These are phyloP conservation scores for Tuber umbilicatum DNA, from an alignment of 495 filamentous ascomycete genomes.

Conservation along the genomic window DNA sequence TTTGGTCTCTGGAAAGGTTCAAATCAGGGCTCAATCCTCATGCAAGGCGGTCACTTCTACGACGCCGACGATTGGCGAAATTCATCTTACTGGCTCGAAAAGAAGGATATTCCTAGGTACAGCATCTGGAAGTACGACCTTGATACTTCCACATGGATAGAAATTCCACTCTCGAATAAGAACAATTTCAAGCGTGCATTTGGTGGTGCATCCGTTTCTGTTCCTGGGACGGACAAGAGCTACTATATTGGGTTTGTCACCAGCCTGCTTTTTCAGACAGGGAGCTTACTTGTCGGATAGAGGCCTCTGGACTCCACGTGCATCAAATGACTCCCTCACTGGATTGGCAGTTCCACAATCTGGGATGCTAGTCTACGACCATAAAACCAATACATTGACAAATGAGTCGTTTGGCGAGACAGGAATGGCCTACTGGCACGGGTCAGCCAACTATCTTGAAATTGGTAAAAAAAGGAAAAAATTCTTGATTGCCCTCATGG, in stretches of 20 bases:
- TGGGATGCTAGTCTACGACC: conserved; percentile 22
- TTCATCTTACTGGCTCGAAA: conserved; percentile 13
- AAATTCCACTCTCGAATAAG: conserved; percentile 2
- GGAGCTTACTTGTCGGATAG: not conserved
- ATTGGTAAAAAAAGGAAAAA: conserved; percentile 5
- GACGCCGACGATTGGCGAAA: conserved; percentile 14
- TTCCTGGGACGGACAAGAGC: conserved; percentile 9
- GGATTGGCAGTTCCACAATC: conserved; percentile 5
- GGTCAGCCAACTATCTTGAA: conserved; percentile 12
- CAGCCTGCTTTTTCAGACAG: not conserved
- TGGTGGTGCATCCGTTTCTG: conserved; percentile 14
- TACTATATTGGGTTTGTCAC: conserved; percentile 20
- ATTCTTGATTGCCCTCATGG: conserved; percentile 27
- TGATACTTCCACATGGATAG: conserved; percentile 1
- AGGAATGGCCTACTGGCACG: conserved; percentile 24
- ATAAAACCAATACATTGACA: conserved; percentile 1
- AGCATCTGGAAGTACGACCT: conserved; percentile 25
- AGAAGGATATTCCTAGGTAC: conserved; percentile 10
- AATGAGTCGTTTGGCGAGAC: conserved; percentile 14
- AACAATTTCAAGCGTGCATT: conserved; percentile 8
- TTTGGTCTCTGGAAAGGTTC: conserved; percentile 17
- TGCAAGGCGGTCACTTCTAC: conserved; percentile 28
- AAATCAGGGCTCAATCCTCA: conserved; percentile 10
- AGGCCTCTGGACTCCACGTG: conserved; percentile 13
- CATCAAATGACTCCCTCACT: not conserved